Evolutionary conservation across 164 flowering plant genomes (phyloP), one percentile per base, ranked within the genome.

Genomic region (Kalanchoe fedtschenkoi): DNA sequence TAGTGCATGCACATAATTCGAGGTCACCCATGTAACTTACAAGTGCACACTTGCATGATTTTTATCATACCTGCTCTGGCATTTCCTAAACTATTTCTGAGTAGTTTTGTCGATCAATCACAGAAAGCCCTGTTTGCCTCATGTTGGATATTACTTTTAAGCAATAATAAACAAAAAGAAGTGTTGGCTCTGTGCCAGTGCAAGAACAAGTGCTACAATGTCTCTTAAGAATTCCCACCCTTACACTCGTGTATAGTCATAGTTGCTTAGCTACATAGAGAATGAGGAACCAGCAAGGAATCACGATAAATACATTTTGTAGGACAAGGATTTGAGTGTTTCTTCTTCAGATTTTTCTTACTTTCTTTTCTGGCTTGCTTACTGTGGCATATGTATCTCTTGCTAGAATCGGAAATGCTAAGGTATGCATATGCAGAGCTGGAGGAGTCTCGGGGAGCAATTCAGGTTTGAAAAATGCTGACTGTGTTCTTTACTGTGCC

Each of bases 341-440:
- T 54, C 41, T 26, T 44, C 34, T 62, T 6, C 24, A 34, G 16
- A 10, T 29, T 13, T 29, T 19, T 19, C 14, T 22, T 37, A 26
- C 15, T 65, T 32, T 41, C 37, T 14, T 13, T 42, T 22, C 24
- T 13, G 39, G 34, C 14, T 32, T 55, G 6, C 34, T 53, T 22
- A 7, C 38, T 26, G 54, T 24, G 53, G 39, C 19, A 30, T 39
- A 30, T 38, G 34, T 58, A 14, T 51, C 64, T 47, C 22, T 42
- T 38, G 30, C 41, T 71, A 92, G 98, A 89, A 66, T 82, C 91
- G 38, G 96, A 85, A 32, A 76, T 92, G 79, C 81, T 92, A 44
- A 80, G 79, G 70, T 92, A 86, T 85, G 96, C 98, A 56, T 92
- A 78, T 81, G 98, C 91, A 17, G 98, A 92, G 73, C 72, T 89